Evolutionary conservation across 1,139 yeast genomes (phyloP).

Genomic region (Geotrichum carabidarum): DNA sequence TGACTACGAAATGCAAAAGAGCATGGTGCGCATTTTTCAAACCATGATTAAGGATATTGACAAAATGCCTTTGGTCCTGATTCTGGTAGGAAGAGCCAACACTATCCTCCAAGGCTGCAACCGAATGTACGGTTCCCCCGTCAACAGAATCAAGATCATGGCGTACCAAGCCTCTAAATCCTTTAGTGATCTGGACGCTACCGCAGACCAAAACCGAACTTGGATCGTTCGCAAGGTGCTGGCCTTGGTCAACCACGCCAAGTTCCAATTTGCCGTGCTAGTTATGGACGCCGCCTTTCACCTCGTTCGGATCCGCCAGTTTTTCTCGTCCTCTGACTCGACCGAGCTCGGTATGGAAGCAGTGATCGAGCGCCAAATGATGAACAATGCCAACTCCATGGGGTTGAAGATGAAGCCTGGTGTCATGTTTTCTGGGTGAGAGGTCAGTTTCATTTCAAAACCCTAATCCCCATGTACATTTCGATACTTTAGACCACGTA

Average conservation of each 20-base stretch:
- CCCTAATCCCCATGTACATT: constrained; percentile 9
- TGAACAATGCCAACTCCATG: constrained; percentile 11
- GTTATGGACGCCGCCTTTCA: constrained; percentile 14
- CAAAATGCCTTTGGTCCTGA: constrained; percentile 60
- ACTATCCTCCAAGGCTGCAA: constrained; percentile 69
- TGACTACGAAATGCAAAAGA: constrained; percentile 37
- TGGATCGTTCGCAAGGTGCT: constrained; percentile 9
- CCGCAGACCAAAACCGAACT: not conserved
- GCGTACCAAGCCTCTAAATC: constrained; percentile 49
- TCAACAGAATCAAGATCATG: constrained; percentile 60
- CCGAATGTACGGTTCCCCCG: constrained; percentile 63
- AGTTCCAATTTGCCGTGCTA: constrained; percentile 12
- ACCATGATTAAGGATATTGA: constrained; percentile 56
- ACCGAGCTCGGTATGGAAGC: constrained; percentile 19
- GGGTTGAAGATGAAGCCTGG: constrained; percentile 9
- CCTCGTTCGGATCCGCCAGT: constrained; percentile 17
- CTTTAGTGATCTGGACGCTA: constrained; percentile 3
- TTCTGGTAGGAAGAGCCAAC: constrained; percentile 66
- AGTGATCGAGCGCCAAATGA: constrained; percentile 17
- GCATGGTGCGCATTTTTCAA: constrained; percentile 41
- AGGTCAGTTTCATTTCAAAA: not conserved
- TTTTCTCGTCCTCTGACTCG: constrained; percentile 1
- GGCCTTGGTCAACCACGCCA: constrained; percentile 11
- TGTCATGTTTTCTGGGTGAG: constrained; percentile 10
- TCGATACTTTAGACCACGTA: constrained; percentile 13